Percentiles rank a stretch among this genome's conserved stretches.
Conservation (phyloP, 140 eudicot genomes). For the Erigeron philadelphicus region DNA sequence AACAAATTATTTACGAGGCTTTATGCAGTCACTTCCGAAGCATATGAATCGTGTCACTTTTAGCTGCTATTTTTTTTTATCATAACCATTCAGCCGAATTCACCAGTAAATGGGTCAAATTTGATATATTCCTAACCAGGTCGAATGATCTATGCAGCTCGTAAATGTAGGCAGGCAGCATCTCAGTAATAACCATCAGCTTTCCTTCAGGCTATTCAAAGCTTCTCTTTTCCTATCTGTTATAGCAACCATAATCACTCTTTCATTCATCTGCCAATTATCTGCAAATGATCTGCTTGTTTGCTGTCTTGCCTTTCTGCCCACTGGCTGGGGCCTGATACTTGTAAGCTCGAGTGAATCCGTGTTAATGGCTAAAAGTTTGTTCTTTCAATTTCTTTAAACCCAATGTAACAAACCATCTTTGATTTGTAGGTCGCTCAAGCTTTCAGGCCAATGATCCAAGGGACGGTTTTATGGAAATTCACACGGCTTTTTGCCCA, state of each 20-base stretch:
- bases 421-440: constrained; percentile 59
- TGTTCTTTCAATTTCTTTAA: constrained; percentile 1
- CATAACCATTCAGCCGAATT: not conserved
- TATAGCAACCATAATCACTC: constrained; percentile 57
- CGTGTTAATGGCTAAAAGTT: not conserved
- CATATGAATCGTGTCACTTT: not conserved
- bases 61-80: not conserved
- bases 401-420: constrained; percentile 12
- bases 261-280: constrained; percentile 63
- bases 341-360: constrained; percentile 45
- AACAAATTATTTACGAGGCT: not conserved
- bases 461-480: constrained; percentile 63
- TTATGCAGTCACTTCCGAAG: not conserved
- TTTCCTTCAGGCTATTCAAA: constrained; percentile 74
- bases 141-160: constrained; percentile 31
- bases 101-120: not conserved
- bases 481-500: constrained; percentile 67
- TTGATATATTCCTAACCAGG: constrained; percentile 3
- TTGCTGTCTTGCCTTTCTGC: constrained; percentile 82
- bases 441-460: constrained; percentile 63
- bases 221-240: constrained; percentile 65
- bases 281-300: constrained; percentile 59
- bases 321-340: constrained; percentile 96
- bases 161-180: constrained; percentile 63
- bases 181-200: constrained; percentile 71